Evolutionary conservation across 2,329 filamentous ascomycete genomes (phyloP), one percentile per base, ranked within the genome.

Genomic region (Phialophora macrospora): DNA sequence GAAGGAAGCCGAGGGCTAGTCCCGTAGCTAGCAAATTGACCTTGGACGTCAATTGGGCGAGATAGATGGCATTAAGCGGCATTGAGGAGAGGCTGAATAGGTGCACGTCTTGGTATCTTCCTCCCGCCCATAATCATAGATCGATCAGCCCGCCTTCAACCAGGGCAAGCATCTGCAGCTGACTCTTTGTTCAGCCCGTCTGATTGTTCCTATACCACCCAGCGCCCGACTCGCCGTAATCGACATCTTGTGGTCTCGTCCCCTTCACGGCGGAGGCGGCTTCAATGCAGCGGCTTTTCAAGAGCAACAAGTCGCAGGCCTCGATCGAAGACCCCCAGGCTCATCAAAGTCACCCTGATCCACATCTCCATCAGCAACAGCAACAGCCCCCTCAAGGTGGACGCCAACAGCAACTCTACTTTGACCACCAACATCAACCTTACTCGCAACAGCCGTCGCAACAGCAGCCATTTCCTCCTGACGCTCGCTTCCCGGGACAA

Each of bases 271-370:
- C 51, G 55, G 44, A 52, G 46, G 55, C 49, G 57, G 58, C 52
- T 65, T 71, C 69, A 65, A 72, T 72, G 70, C 58, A 60, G 58
- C 69, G 66, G 63, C 65, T 72, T 38, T 72, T 73, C 68, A 71
- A 69, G 58, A 65, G 55, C 24, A 67, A 73, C 68, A 73, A 73
- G 70, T 72, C 70, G 68, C 70, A 72, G 68, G 69, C 68, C 62
- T 73, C 71, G 55, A 66, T 73, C 46, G 68, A 72, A 66, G 62
- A 67, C 59, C 61, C 44, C 48, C 63, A 59, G 59, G 51, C 26
- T 66, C 63, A 32, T 55, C 63, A 59, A 55, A 51, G 28, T 66
- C 63, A 32, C 64, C 55, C 66, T 60, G 60, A 66, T 60, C 60
- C 56, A 62, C 49, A 55, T 48, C 60, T 24, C 30, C 58, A 54